Conservation (phyloP, 768 basidiomycete genomes). For the Suillus subalutaceus region DNA sequence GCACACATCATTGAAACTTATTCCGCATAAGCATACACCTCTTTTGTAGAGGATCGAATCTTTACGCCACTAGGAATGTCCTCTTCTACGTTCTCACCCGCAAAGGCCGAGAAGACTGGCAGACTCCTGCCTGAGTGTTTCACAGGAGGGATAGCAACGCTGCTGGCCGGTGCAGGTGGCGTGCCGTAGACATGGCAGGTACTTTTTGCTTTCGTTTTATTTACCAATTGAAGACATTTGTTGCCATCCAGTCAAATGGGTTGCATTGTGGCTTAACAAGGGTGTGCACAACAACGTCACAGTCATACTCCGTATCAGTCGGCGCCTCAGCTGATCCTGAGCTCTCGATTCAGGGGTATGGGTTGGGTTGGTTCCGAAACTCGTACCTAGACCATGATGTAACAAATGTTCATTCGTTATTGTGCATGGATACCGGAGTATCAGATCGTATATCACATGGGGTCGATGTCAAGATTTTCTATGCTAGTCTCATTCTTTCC, state of each 20-base stretch:
- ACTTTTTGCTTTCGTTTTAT: no score
- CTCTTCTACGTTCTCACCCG: constrained; percentile 39
- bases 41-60: constrained; percentile 46
- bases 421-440: not conserved
- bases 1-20: constrained; percentile 38
- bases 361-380: constrained; percentile 44
- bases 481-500: constrained; percentile 38
- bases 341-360: constrained; percentile 40
- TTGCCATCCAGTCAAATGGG: constrained; percentile 41
- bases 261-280: no score
- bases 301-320: constrained; percentile 29
- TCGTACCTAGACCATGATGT: constrained; percentile 47
- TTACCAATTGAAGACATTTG: not conserved
- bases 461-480: constrained; percentile 38
- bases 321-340: constrained; percentile 16
- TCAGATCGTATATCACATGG: constrained; percentile 39
- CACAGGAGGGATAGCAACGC: constrained; percentile 24
- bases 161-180: constrained; percentile 43
- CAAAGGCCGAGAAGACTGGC: constrained; percentile 34
- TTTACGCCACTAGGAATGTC: constrained; percentile 45
- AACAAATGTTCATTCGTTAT: constrained; percentile 9
- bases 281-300: constrained; percentile 31
- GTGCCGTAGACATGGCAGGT: constrained; percentile 44
- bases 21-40: constrained; percentile 34
- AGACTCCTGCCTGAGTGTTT: constrained; percentile 38